A percentile compares a stretch with the other conserved stretches of the same genome.
These are phyloP conservation scores for Ascochyta viciae-villosae DNA, from an alignment of 2,329 filamentous ascomycete genomes.

Conservation along the genomic window DNA sequence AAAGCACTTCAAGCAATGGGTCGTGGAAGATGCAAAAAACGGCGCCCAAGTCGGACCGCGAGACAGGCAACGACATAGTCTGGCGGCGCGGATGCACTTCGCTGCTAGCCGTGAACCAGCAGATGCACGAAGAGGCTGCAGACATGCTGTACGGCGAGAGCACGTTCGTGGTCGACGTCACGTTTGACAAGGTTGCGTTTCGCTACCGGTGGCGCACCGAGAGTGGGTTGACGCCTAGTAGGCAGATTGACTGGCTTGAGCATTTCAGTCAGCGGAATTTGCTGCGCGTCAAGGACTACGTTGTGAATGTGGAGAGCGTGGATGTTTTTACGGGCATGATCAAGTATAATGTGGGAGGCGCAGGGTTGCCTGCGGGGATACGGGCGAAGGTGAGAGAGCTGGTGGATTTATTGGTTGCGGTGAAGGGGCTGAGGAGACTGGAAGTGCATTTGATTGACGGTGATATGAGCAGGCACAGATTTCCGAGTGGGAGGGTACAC, in stretches of 20 bases:
- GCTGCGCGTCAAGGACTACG: slow-evolving; percentile 50
- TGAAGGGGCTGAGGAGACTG: slow-evolving; percentile 31
- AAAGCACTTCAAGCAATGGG: slow-evolving; percentile 25
- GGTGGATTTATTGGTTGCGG: slow-evolving; percentile 46
- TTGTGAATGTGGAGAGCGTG: slow-evolving; percentile 56
- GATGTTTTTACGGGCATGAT: slow-evolving; percentile 60
- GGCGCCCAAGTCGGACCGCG: slow-evolving; percentile 29
- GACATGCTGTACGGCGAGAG: slow-evolving; percentile 56
- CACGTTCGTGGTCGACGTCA: slow-evolving; percentile 55
- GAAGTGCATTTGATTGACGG: slow-evolving; percentile 44
- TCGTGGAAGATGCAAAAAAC: slow-evolving; percentile 42
- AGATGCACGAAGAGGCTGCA: slow-evolving; percentile 55
- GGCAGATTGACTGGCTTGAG: slow-evolving; percentile 51
- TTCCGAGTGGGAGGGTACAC: slow-evolving; percentile 43
- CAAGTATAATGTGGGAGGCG: slow-evolving; percentile 58
- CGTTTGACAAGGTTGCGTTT: slow-evolving; percentile 54
- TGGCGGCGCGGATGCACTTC: slow-evolving; percentile 54
- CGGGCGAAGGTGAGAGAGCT: slow-evolving; percentile 50
- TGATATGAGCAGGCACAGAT: slow-evolving; percentile 35
- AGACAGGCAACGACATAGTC: slow-evolving; percentile 45
- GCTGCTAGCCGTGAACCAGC: slow-evolving; percentile 50
- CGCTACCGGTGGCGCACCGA: slow-evolving; percentile 54
- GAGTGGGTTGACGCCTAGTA: slow-evolving; percentile 51
- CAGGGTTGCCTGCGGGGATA: slow-evolving; percentile 54
- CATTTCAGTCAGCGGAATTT: slow-evolving; percentile 53